Conservation (phyloP, 441 rosid species). For the Croton laevigatus region DNA sequence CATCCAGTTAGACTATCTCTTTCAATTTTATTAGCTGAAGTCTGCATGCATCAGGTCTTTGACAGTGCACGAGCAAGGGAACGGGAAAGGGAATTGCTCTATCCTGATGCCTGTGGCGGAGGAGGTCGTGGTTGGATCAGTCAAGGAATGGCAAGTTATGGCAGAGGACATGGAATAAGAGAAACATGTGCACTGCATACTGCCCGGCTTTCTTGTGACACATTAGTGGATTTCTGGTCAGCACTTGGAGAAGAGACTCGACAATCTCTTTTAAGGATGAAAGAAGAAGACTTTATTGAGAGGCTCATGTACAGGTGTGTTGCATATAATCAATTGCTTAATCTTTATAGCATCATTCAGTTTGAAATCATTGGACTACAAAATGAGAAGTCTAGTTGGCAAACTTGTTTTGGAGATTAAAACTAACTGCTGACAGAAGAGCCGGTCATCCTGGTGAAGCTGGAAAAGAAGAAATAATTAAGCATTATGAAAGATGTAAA, state of each 20-base stretch:
- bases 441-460: constrained; percentile 16
- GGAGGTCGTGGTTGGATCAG: constrained; percentile 98
- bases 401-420: constrained; percentile 20
- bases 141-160: constrained; percentile 79
- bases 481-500: constrained; percentile 4
- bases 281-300: constrained; percentile 98
- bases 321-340: constrained; percentile 23
- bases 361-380: constrained; percentile 22
- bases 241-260: constrained; percentile 86
- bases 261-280: constrained; percentile 86
- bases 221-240: constrained; percentile 95
- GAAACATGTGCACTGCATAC: constrained; percentile 95
- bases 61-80: constrained; percentile 93
- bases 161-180: constrained; percentile 88
- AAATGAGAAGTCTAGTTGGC: constrained; percentile 16
- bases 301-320: constrained; percentile 93
- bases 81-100: constrained; percentile 79
- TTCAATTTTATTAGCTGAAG: constrained; percentile 32
- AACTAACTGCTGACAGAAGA: constrained; percentile 16
- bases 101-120: constrained; percentile 98
- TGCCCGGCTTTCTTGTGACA: constrained; percentile 91
- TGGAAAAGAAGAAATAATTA: constrained; percentile 15
- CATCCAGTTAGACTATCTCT: constrained; percentile 6
- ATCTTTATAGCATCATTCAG: constrained; percentile 19
- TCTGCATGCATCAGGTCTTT: constrained; percentile 63